Evolutionary conservation across 306 rosid genomes (phyloP).

Genomic region (Rubus idaeus): DNA sequence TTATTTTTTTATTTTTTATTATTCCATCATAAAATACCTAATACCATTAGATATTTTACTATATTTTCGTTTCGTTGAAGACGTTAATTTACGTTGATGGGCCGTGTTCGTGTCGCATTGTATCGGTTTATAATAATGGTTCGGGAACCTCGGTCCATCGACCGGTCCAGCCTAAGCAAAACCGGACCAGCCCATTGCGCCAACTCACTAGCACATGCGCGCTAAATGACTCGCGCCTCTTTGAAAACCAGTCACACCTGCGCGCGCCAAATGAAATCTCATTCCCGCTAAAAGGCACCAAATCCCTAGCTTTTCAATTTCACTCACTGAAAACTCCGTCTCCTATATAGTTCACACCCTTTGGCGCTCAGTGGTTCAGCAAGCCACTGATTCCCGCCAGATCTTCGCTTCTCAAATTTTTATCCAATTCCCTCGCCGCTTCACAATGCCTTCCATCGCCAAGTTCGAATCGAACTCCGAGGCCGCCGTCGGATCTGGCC

Average conservation of each 20-base stretch:
- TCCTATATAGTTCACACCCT: neutral
- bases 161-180: too few species aligned
- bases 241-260: neutral
- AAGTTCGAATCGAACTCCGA: neutral
- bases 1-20: too few species aligned
- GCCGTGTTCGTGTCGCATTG: too few species aligned
- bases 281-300: neutral
- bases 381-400: neutral
- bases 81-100: too few species aligned
- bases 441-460: neutral
- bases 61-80: too few species aligned
- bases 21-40: too few species aligned
- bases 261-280: neutral
- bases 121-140: too few species aligned
- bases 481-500: conserved; percentile 6
- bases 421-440: neutral
- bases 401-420: neutral
- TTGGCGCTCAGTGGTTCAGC: neutral
- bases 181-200: neutral
- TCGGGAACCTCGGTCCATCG: too few species aligned
- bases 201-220: neutral
- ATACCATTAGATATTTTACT: too few species aligned
- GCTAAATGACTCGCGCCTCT: neutral
- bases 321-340: neutral
- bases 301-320: neutral